Conservation (phyloP, 768 basidiomycete genomes). For the Boletus speciosus region DNA sequence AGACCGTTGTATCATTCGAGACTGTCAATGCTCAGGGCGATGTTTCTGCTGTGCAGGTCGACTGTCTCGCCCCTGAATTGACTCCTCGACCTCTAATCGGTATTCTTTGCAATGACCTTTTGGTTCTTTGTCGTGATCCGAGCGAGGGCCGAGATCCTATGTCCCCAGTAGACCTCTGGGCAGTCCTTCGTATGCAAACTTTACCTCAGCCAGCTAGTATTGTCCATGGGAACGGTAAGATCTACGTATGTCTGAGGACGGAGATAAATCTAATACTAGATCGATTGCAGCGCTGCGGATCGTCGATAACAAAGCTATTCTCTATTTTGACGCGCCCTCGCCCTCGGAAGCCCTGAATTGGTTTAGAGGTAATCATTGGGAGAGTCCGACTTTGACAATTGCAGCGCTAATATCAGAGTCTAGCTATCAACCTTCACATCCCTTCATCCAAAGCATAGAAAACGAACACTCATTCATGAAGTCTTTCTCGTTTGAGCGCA, state of each 20-base stretch:
- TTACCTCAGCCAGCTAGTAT: conserved; percentile 86
- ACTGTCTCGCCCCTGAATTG: conserved; percentile 83
- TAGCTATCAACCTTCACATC: conserved; percentile 88
- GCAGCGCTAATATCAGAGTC: conserved; percentile 4
- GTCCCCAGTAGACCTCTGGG: conserved; percentile 88
- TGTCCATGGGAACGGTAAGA: conserved; percentile 77
- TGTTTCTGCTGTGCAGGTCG: conserved; percentile 79
- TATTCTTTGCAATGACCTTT: conserved; percentile 87
- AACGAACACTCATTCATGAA: conserved; percentile 9
- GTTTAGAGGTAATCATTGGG: conserved; percentile 66
- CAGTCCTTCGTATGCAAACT: conserved; percentile 94
- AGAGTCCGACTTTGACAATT: conserved; percentile 9
- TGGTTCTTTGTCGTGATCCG: conserved; percentile 88
- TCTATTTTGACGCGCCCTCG: conserved; percentile 84
- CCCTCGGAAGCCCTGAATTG: conserved; percentile 84
- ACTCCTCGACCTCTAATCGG: conserved; percentile 77
- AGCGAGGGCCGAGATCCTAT: conserved; percentile 74
- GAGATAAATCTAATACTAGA: conserved; percentile 5
- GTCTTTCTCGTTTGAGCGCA: conserved; percentile 5
- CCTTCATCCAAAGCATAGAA: conserved; percentile 73
- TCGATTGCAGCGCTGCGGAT: conserved; percentile 63
- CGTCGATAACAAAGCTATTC: conserved; percentile 88
- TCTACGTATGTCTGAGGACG: background rate
- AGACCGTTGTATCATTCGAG: conserved; percentile 77
- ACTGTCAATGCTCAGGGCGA: conserved; percentile 75